Conservation (phyloP, 2,329 filamentous ascomycete genomes). For the Epichloe festucae region DNA sequence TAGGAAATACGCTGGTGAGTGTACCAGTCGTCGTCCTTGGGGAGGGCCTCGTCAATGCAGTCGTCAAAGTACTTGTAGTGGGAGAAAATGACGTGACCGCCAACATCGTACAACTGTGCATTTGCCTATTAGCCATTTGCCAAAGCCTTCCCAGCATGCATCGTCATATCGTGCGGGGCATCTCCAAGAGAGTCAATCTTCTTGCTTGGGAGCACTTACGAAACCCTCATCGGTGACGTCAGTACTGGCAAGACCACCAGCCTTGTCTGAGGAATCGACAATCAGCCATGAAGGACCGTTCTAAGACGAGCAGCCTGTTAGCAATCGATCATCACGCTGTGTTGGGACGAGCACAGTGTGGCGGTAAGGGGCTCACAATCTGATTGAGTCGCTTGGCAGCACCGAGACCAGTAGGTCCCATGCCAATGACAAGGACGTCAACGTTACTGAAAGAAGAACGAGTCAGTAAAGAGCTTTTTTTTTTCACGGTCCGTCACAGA, state of each 20-base stretch:
- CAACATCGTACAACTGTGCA: slow-evolving; percentile 89
- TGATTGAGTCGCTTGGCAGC: slow-evolving; percentile 97
- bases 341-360: slow-evolving; percentile 6
- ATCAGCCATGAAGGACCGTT: slow-evolving; percentile 92
- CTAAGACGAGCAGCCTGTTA: slow-evolving; percentile 32
- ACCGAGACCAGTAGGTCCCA: slow-evolving; percentile 92
- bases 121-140: background rate
- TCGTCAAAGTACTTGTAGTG: slow-evolving; percentile 99
- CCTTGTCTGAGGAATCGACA: slow-evolving; percentile 79
- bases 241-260: slow-evolving; percentile 90
- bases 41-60: slow-evolving; percentile 92
- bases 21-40: slow-evolving; percentile 91
- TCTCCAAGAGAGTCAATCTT: background rate
- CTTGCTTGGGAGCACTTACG: slow-evolving; percentile 46
- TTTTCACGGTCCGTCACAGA: background rate
- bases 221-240: slow-evolving; percentile 94
- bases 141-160: background rate
- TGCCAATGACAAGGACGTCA: slow-evolving; percentile 95
- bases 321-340: slow-evolving; percentile 9
- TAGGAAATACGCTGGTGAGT: slow-evolving; percentile 98
- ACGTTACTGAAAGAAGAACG: slow-evolving; percentile 52
- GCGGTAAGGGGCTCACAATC: slow-evolving; percentile 52
- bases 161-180: background rate
- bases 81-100: slow-evolving; percentile 96
- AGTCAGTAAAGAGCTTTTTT: slow-evolving; percentile 11